Conservation (phyloP, 495 filamentous ascomycete genomes). For the Penicillium fimorum region DNA sequence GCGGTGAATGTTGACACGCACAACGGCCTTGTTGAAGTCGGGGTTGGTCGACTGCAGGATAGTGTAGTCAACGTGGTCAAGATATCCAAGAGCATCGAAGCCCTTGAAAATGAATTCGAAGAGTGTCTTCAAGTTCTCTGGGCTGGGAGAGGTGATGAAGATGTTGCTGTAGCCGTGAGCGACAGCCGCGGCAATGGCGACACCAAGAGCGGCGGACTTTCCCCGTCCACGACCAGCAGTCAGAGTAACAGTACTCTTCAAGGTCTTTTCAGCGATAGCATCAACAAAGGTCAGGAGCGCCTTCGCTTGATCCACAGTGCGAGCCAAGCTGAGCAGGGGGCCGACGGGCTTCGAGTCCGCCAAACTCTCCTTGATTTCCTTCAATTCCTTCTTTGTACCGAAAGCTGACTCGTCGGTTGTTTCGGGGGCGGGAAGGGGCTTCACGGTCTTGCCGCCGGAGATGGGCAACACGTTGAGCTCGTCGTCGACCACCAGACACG, state of each 20-base stretch:
- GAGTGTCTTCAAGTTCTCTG: conserved; percentile 96
- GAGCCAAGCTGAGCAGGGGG: conserved; percentile 76
- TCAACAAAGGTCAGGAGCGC: conserved; percentile 93
- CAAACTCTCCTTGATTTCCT: conserved; percentile 82
- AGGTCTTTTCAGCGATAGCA: conserved; percentile 92
- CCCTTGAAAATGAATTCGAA: conserved; percentile 99
- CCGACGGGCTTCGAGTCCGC: conserved; percentile 83
- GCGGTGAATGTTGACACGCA: conserved; percentile 91
- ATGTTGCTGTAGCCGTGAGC: conserved; percentile 98
- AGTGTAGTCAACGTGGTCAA: conserved; percentile 94
- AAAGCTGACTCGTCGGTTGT: conserved; percentile 63
- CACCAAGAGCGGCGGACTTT: conserved; percentile 93
- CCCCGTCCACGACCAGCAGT: conserved; percentile 94
- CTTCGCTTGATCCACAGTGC: conserved; percentile 93
- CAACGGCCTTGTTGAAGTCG: conserved; percentile 98
- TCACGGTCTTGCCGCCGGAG: conserved; percentile 91
- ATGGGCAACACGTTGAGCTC: conserved; percentile 97
- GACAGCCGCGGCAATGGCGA: conserved; percentile 90
- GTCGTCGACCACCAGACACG: conserved; percentile 94
- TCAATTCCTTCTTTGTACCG: conserved; percentile 71
- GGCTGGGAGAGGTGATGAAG: conserved; percentile 97
- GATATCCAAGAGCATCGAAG: conserved; percentile 89
- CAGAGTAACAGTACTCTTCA: conserved; percentile 87
- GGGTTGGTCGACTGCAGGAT: conserved; percentile 99
- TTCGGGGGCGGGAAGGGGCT: conserved; percentile 69